Conservation (phyloP, 305 asterid species). For the Solanum hybrid region DNA sequence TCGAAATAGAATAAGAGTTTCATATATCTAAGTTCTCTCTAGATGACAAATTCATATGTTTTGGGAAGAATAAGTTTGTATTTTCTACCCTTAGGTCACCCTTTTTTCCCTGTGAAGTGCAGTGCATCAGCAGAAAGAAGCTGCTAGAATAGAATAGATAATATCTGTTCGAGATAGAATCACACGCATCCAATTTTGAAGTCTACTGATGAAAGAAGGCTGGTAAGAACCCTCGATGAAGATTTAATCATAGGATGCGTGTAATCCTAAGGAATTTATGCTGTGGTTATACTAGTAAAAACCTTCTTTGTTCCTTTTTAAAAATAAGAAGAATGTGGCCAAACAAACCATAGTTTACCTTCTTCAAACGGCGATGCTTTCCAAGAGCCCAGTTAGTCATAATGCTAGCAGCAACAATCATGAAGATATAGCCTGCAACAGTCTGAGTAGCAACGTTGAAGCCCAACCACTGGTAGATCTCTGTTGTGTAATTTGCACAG, state of each 20-base stretch:
- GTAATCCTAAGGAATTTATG: not conserved
- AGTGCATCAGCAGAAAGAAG: not conserved
- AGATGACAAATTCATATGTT: not conserved
- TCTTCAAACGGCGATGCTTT: slow-evolving; percentile 85
- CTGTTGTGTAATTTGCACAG: slow-evolving; percentile 92
- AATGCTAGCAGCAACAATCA: slow-evolving; percentile 88
- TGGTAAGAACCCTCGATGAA: not conserved
- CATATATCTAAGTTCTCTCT: not conserved
- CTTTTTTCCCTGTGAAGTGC: not conserved
- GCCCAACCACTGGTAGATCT: slow-evolving; percentile 97
- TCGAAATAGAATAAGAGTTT: not conserved
- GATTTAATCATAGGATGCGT: not conserved
- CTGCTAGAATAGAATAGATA: not conserved
- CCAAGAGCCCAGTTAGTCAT: slow-evolving; percentile 98
- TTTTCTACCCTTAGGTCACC: not conserved
- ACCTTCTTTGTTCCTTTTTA: not conserved
- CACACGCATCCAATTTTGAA: not conserved
- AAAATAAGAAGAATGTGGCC: not conserved
- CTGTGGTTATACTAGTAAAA: not conserved
- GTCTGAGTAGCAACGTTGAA: slow-evolving; percentile 93
- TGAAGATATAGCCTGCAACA: slow-evolving; percentile 70
- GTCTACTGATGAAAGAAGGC: not conserved
- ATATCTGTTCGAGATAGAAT: not conserved
- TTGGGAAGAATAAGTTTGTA: not conserved
- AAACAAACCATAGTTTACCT: slow-evolving; percentile 29